Evolutionary conservation across 23 red algal species (phyloP), one percentile per base, ranked within the genome.

Genomic region (Pyropia yezoensis): DNA sequence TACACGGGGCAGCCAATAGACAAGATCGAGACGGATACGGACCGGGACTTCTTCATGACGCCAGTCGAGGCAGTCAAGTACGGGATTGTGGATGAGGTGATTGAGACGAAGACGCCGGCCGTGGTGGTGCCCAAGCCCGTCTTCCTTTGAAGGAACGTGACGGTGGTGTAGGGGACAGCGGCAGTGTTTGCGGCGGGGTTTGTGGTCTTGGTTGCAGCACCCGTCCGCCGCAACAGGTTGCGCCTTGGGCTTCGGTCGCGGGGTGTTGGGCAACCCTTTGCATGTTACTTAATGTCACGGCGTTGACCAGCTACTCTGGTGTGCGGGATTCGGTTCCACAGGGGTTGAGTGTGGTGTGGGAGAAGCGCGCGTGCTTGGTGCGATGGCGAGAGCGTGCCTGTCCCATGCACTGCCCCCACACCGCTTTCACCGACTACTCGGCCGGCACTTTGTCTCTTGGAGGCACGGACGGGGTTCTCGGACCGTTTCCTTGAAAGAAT

Each of bases 21-120:
- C 51, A 93, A 93, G 55, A 93, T 93, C 59, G 73, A 79, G 39
- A 70, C 24, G 54, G 88, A 93, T 54, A 93, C 88, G 49, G 88
- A 93, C 67, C 60, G 88, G 34, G 88, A 93, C 71, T 93, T 85
- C 68, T 93, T 93, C 62, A 84, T 93, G 79, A 93, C 88, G 19
- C 77, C 88, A 16, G 66, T 58, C 18, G 88, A 93, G 50, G 88
- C 88, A 18, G 29, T 67, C 50, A 76, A 93, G 49, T 93, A 93
- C 69, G 88, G 88, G 49, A 85, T 93, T 57, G 76, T 93, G 22
- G 88, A 93, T 52, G 88, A 93, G 62, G 88, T 93, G 17, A 93
- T 93, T 27, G 72, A 93, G 78, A 93, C 88, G 5, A 93, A 80
- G 54, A 63, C 78, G 47, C 62, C 77, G 18, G 79, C 82, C 8